These are phyloP conservation scores for Leonotis leonurus DNA, from an alignment of 257 asterid species.

Conservation along the genomic window DNA sequence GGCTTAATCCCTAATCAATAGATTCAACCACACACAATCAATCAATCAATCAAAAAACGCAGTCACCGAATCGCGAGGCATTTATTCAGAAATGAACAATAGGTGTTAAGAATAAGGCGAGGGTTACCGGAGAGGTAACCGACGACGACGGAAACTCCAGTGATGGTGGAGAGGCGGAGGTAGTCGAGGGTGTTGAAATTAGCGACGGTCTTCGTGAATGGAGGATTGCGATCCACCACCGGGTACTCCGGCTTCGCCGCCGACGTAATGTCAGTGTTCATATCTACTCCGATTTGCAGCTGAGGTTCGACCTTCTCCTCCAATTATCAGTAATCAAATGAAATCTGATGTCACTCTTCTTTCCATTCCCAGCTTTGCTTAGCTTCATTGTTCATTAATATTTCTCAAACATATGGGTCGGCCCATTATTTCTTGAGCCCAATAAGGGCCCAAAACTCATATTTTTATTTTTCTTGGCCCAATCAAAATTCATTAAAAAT, in stretches of 20 bases:
- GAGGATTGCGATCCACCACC: slow-evolving; percentile 88
- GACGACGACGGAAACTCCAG: slow-evolving; percentile 87
- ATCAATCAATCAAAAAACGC: not conserved
- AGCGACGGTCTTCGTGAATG: slow-evolving; percentile 75
- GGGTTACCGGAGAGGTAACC: slow-evolving; percentile 82
- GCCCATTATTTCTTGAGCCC: not conserved
- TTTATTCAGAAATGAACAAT: not conserved
- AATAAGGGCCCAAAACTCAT: not conserved
- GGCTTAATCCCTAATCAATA: slow-evolving; percentile 67
- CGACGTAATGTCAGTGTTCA: slow-evolving; percentile 91
- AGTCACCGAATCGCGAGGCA: not conserved
- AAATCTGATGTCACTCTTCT: slow-evolving; percentile 1
- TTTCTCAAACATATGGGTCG: not conserved
- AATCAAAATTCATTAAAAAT: too few relatives aligned
- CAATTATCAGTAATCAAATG: not conserved
- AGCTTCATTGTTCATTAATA: not conserved
- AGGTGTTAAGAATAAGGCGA: not conserved
- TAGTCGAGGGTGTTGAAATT: slow-evolving; percentile 86
- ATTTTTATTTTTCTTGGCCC: too few relatives aligned
- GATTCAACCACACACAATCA: not conserved
- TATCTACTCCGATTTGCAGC: slow-evolving; percentile 18
- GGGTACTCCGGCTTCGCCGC: slow-evolving; percentile 84
- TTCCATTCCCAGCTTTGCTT: too few relatives aligned
- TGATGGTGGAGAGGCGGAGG: slow-evolving; percentile 79
- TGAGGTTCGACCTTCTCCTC: slow-evolving; percentile 4